A percentile compares a stretch with the other conserved stretches of the same genome.
These are phyloP conservation scores for Cercis canadensis DNA, from an alignment of 306 rosid species.

Conservation along the genomic window DNA sequence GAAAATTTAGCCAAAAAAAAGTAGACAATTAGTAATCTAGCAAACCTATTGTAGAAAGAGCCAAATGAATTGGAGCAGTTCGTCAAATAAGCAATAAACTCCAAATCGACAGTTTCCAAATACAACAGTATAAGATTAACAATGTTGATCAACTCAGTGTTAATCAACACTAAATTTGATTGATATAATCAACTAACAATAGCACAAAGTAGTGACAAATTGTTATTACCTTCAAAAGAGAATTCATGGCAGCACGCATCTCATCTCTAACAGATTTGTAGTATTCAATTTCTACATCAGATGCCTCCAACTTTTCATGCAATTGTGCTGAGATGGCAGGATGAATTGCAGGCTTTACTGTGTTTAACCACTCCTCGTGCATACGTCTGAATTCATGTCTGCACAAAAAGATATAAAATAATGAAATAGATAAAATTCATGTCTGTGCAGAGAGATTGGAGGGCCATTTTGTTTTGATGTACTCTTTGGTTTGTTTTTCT, in stretches of 20 bases:
- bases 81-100: not conserved
- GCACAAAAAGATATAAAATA: conserved; percentile 39
- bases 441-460: too few species aligned
- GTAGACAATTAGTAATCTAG: too few species aligned
- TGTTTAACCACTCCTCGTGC: conserved; percentile 75
- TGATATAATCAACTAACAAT: conserved; percentile 2
- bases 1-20: too few species aligned
- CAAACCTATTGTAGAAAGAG: not conserved
- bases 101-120: not conserved
- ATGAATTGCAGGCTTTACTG: conserved; percentile 75
- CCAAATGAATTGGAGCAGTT: not conserved
- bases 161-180: conserved; percentile 13
- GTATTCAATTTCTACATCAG: conserved; percentile 60
- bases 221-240: conserved; percentile 83
- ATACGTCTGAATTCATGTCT: conserved; percentile 74
- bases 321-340: conserved; percentile 58
- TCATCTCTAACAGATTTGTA: conserved; percentile 71
- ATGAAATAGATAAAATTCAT: not conserved
- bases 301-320: conserved; percentile 51
- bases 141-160: not conserved
- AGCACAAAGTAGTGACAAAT: conserved; percentile 9
- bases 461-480: too few species aligned
- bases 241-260: conserved; percentile 68
- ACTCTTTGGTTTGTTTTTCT: too few species aligned
- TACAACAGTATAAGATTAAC: not conserved